phyloP scores from a whole-genome alignment of 495 filamentous ascomycete species.

The Podospora bellae-mahoneyi region DNA sequence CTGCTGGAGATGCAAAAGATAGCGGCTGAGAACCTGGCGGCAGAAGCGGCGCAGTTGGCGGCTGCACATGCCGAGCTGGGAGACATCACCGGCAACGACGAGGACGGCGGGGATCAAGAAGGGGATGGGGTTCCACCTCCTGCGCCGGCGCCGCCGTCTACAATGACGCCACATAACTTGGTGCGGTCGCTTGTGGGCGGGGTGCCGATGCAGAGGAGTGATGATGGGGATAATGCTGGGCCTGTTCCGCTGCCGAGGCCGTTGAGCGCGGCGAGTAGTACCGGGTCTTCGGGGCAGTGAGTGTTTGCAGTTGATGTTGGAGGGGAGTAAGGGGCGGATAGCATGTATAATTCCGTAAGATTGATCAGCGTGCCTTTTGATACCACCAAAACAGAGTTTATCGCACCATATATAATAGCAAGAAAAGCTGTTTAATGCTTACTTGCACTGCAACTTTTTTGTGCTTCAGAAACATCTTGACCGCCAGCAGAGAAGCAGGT shows the following conservation, averaged over 20 bases:
- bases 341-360: background rate
- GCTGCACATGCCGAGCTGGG: constrained; percentile 21
- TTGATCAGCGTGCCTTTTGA: background rate
- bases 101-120: constrained; percentile 14
- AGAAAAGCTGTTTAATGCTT: background rate
- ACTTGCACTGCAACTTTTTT: too few relatives aligned
- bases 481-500: too few relatives aligned
- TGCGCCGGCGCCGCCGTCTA: constrained; percentile 12
- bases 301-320: background rate
- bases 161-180: constrained; percentile 1
- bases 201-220: constrained; percentile 47
- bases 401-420: background rate
- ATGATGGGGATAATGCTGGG: constrained; percentile 25
- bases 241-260: constrained; percentile 39
- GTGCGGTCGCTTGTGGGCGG: constrained; percentile 34
- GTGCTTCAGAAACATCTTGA: too few relatives aligned
- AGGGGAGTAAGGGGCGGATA: background rate
- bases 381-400: background rate
- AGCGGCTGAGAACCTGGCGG: constrained; percentile 37
- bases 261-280: constrained; percentile 40
- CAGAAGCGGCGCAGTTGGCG: constrained; percentile 24
- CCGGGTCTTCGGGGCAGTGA: constrained; percentile 32
- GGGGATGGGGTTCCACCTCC: constrained; percentile 11
- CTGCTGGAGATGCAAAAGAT: constrained; percentile 37
- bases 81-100: constrained; percentile 7